These are phyloP conservation scores for Fusarium beomiforme DNA, from an alignment of 2,329 filamentous ascomycete species.

Conservation along the genomic window DNA sequence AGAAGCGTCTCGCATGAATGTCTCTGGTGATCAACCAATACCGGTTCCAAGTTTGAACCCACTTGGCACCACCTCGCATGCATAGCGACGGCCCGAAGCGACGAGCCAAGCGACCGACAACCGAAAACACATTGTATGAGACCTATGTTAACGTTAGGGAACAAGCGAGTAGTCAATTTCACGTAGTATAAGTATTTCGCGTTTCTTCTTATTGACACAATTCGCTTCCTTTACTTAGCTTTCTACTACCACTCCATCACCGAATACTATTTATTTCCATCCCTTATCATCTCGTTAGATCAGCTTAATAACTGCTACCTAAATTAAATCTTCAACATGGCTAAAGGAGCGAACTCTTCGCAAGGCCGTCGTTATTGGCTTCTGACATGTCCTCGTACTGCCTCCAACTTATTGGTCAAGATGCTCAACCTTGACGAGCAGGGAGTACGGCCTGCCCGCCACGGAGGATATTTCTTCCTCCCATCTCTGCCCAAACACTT, in stretches of 20 bases:
- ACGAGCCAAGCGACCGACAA: constrained; percentile 23
- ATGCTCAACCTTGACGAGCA: constrained; percentile 34
- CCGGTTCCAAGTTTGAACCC: neutral
- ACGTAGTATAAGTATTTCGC: neutral
- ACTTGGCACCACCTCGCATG: neutral
- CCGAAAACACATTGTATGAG: neutral
- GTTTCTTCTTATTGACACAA: rapidly evolving
- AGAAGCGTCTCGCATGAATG: neutral
- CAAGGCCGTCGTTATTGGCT: constrained; percentile 27
- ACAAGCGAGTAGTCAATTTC: too few species aligned
- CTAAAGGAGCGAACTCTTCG: constrained; percentile 2
- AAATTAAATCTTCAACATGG: neutral
- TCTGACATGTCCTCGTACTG: constrained; percentile 29
- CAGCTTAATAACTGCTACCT: rapidly evolving
- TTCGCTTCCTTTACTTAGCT: too few species aligned
- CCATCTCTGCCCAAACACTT: constrained; percentile 2
- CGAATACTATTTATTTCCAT: neutral
- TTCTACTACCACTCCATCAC: neutral
- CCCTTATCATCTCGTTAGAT: neutral
- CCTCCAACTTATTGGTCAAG: constrained; percentile 34
- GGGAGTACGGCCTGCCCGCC: constrained; percentile 15
- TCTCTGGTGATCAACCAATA: neutral
- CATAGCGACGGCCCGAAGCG: constrained; percentile 21
- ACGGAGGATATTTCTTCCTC: constrained; percentile 36
- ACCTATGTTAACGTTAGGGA: neutral